Base-by-base conservation (phyloP, 73 alveolate species). In the Paramecium octaurelia region DNA sequence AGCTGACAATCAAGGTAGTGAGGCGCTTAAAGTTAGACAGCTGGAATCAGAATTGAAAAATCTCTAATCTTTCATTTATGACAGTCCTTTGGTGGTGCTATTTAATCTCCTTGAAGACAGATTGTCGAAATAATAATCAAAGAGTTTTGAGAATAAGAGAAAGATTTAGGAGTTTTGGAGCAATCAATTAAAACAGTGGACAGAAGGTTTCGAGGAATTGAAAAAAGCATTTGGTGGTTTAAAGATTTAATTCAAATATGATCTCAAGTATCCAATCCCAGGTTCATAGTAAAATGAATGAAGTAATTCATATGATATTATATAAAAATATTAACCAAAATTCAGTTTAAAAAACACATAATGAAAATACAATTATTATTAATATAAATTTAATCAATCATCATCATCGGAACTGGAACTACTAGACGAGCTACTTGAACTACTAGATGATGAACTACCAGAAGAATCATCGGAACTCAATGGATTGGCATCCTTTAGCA, bases 101-200 rank as follows among this genome's bases (percentile, higher is more conserved):
- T 80, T 80, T 35, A 80, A 80, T 44, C 57, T 80, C 8, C 44
- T 80, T 20, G 91, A 80, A 35, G 91, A 80, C 16, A 80, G 91
- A 48, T 80, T 80, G 24, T 80, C 91, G 0, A 80, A 80, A 80
- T 48, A 80, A 80, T 24, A 80, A 80, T 43, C 43, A 48, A 80
- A 80, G 34, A 80, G 91, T 80, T 46, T 42, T 35, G 70, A 80
- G 24, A 43, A 80, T 27, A 80, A 80, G 34, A 80, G 23, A 27
- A 80, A 80, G n/a, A 43, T 80, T 3, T 38, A 80, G 7, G 73
- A 43, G 12, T 80, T 42, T 27, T 80, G 91, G 91, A 21, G 75
- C 38, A 46, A 46, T 46, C 9, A 42, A 42, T 44, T 80, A 46
- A 80, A 80, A 46, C 12, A 80, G 6, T 80, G 91, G 91, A 16